Conservation (phyloP, 352 stramenopile species). For the Albugo candida region DNA sequence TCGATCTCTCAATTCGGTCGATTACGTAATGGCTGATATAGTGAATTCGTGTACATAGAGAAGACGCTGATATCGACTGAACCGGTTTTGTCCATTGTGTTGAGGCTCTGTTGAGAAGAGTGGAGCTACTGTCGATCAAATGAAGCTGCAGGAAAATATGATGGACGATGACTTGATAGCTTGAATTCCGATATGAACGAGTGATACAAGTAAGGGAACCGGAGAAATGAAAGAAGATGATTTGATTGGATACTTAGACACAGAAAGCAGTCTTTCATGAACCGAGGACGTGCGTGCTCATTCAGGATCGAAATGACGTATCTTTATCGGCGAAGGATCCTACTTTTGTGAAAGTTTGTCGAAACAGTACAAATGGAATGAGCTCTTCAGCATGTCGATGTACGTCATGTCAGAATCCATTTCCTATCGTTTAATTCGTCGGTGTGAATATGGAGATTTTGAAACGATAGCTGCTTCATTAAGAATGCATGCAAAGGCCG, state of each 20-base stretch:
- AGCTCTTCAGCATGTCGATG: conserved; percentile 61
- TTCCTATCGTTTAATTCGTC: conserved; percentile 56
- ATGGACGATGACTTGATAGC: no score
- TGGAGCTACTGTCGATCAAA: conserved; percentile 59
- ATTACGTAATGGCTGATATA: no score
- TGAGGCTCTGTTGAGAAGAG: conserved; percentile 40
- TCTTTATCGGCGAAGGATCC: background rate
- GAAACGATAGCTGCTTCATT: conserved; percentile 67
- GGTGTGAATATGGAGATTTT: conserved; percentile 60
- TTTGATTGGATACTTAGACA: background rate
- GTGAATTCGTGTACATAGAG: conserved; percentile 29
- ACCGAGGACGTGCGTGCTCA: no score
- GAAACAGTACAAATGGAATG: conserved; percentile 33
- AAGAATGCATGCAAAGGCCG: conserved; percentile 72
- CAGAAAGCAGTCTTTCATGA: no score
- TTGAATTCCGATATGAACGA: conserved; percentile 10
- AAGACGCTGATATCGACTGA: conserved; percentile 44
- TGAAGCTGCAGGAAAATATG: conserved; percentile 7
- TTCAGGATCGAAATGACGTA: background rate
- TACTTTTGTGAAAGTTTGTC: background rate
- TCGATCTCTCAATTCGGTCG: conserved; percentile 9
- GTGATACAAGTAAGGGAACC: conserved; percentile 13
- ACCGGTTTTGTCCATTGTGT: conserved; percentile 55
- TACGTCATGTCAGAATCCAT: conserved; percentile 77
- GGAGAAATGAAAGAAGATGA: conserved; percentile 3